These are phyloP conservation scores for Ceratocystiopsis sp. DNA, from an alignment of 2,329 filamentous ascomycete genomes.

Conservation along the genomic window DNA sequence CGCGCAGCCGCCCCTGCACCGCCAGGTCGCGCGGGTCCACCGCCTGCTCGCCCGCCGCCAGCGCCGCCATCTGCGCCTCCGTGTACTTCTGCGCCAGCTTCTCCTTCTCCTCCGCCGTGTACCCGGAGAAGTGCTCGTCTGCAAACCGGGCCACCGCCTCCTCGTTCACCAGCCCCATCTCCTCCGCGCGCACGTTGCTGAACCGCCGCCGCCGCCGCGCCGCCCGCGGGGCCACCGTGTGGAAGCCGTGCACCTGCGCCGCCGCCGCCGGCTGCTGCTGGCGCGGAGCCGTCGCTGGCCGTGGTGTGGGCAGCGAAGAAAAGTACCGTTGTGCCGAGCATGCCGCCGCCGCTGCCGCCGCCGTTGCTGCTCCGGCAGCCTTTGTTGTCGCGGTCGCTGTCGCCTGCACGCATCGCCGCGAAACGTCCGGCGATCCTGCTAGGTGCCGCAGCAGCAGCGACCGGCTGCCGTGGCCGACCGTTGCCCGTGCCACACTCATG, in stretches of 20 bases:
- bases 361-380: background rate
- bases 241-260: conserved; percentile 19
- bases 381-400: background rate
- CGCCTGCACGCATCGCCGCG: background rate
- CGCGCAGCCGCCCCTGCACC: conserved; percentile 52
- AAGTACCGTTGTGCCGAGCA: no score
- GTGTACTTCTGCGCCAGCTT: conserved; percentile 54
- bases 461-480: conserved; percentile 1
- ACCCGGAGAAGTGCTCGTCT: conserved; percentile 39
- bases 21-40: conserved; percentile 60
- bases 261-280: no score
- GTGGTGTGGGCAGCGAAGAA: background rate
- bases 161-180: conserved; percentile 32
- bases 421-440: conserved; percentile 1
- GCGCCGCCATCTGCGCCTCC: conserved; percentile 61
- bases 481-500: conserved; percentile 9
- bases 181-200: conserved; percentile 32
- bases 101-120: conserved; percentile 48
- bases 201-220: conserved; percentile 31
- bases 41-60: conserved; percentile 63
- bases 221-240: conserved; percentile 30
- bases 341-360: background rate
- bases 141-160: conserved; percentile 27
- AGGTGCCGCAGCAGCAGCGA: conserved; percentile 6
- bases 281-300: background rate